phyloP scores from a whole-genome alignment of 768 basidiomycete genomes.

The Lentinus brumalis region DNA sequence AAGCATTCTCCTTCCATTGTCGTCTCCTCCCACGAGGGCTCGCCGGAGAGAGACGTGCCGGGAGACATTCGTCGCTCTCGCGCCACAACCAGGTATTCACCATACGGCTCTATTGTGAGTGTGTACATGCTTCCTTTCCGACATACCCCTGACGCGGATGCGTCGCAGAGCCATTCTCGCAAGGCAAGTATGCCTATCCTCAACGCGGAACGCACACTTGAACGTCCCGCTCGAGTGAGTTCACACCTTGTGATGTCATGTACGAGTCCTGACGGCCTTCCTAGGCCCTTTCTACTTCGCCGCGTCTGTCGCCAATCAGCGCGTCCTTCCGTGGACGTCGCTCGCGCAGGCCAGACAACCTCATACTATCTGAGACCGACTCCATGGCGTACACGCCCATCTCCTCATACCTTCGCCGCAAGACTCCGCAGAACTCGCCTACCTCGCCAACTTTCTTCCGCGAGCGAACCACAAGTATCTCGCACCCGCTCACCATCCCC shows the following conservation, averaged over 20 bases:
- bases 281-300: slow-evolving; percentile 34
- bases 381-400: slow-evolving; percentile 59
- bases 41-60: slow-evolving; percentile 20
- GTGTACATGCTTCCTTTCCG: background rate
- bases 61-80: slow-evolving; percentile 26
- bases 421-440: slow-evolving; percentile 74
- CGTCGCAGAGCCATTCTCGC: slow-evolving; percentile 29
- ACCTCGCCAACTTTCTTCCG: slow-evolving; percentile 64
- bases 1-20: slow-evolving; percentile 30
- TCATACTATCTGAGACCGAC: slow-evolving; percentile 29
- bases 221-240: slow-evolving; percentile 30
- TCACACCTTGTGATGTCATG: background rate
- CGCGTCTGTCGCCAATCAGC: slow-evolving; percentile 26
- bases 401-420: slow-evolving; percentile 77
- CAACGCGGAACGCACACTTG: slow-evolving; percentile 23
- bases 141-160: slow-evolving; percentile 2
- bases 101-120: slow-evolving; percentile 35
- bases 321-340: slow-evolving; percentile 24
- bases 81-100: slow-evolving; percentile 33
- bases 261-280: background rate
- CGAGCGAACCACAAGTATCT: slow-evolving; percentile 30
- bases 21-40: slow-evolving; percentile 25
- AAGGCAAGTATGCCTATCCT: slow-evolving; percentile 32
- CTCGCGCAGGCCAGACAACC: slow-evolving; percentile 26
- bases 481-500: slow-evolving; percentile 62